These are phyloP conservation scores for Cordyceps pruinosa DNA, from an alignment of 2,329 filamentous ascomycete species.

Conservation along the genomic window DNA sequence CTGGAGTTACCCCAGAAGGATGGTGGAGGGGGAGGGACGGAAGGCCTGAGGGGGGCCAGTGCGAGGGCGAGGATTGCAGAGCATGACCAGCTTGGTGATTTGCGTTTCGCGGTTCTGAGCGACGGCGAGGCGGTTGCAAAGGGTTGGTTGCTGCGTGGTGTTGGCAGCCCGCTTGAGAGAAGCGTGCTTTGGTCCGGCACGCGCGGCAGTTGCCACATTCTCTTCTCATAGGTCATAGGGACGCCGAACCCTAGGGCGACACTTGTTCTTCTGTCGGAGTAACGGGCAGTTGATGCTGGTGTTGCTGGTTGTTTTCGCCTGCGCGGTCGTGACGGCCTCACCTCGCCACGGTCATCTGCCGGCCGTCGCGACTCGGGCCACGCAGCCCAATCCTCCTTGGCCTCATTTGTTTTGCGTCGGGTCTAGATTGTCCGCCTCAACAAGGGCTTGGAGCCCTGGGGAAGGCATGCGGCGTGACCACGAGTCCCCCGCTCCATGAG, in stretches of 20 bases:
- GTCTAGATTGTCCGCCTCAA: slow-evolving; percentile 4
- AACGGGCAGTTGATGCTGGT: background rate
- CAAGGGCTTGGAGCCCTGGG: slow-evolving; percentile 10
- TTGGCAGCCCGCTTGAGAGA: background rate
- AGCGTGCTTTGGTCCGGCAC: background rate
- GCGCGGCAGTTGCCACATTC: background rate
- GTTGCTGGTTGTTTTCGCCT: background rate
- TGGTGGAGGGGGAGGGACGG: background rate
- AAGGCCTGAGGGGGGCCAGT: slow-evolving; percentile 1
- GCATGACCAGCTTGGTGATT: slow-evolving; percentile 4
- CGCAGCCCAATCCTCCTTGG: background rate
- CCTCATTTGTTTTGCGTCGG: slow-evolving; percentile 6
- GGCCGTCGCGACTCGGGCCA: background rate
- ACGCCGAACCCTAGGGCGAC: background rate
- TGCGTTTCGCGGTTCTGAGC: background rate
- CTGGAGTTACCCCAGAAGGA: slow-evolving; percentile 4
- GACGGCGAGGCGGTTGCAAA: background rate
- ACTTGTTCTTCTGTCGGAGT: background rate
- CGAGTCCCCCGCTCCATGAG: slow-evolving; percentile 24
- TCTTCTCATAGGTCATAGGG: background rate
- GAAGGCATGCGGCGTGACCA: slow-evolving; percentile 5
- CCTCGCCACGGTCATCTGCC: background rate
- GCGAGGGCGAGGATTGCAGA: slow-evolving; percentile 7
- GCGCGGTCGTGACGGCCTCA: slow-evolving; percentile 8
- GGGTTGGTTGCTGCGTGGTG: background rate